phyloP scores from a whole-genome alignment of 768 basidiomycete species.

The Naematelia aurantialba region DNA sequence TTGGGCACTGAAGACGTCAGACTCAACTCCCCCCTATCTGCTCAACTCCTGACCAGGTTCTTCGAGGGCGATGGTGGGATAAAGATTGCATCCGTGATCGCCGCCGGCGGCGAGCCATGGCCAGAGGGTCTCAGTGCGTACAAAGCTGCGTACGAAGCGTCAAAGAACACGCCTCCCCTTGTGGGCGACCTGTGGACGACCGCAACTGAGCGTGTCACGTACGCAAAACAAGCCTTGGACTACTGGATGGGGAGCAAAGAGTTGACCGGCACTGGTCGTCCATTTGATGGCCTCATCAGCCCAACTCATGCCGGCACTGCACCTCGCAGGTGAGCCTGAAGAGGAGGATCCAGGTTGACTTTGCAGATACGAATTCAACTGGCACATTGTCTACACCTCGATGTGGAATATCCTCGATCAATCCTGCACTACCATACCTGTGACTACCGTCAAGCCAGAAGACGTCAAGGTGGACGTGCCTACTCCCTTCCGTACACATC shows the following conservation, averaged over 20 bases:
- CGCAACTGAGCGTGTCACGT: slow-evolving; percentile 22
- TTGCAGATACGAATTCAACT: slow-evolving; percentile 56
- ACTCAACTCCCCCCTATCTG: no score
- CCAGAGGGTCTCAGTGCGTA: slow-evolving; percentile 19
- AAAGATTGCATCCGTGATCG: slow-evolving; percentile 23
- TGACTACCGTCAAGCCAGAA: slow-evolving; percentile 56
- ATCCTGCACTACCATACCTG: slow-evolving; percentile 61
- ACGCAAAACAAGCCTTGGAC: slow-evolving; percentile 21
- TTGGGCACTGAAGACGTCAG: no score
- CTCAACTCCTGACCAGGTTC: slow-evolving; percentile 19
- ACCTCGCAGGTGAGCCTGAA: no score
- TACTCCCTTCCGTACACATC: slow-evolving; percentile 52
- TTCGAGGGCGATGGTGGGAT: slow-evolving; percentile 33
- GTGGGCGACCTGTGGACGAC: slow-evolving; percentile 32
- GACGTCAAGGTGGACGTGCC: slow-evolving; percentile 52
- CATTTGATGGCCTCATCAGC: slow-evolving; percentile 31
- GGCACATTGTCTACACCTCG: slow-evolving; percentile 62
- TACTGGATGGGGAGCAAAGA: slow-evolving; percentile 23
- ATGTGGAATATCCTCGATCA: slow-evolving; percentile 62
- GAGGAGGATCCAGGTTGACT: no score
- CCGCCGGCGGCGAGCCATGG: slow-evolving; percentile 19
- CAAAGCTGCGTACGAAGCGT: slow-evolving; percentile 14
- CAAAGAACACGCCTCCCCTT: slow-evolving; percentile 15
- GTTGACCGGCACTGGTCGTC: slow-evolving; percentile 28
- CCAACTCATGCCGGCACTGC: slow-evolving; percentile 56